These are phyloP conservation scores for Boechera retrofracta DNA, from an alignment of 345 rosid species.

Conservation along the genomic window DNA sequence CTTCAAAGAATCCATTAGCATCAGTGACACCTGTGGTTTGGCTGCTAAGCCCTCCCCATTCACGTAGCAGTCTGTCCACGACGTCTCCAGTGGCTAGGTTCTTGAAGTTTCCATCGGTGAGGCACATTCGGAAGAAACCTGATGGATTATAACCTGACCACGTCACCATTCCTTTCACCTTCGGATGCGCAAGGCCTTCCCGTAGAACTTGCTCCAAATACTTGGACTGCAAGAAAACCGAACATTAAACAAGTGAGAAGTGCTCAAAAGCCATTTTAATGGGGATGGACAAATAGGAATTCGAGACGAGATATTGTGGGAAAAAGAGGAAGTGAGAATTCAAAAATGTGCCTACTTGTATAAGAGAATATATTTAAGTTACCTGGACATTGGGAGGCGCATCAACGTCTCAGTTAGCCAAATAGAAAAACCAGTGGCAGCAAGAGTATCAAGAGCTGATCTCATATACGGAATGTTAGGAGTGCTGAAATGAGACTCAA, in stretches of 20 bases:
- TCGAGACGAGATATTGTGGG: too few relatives aligned
- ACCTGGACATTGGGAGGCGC: too few relatives aligned
- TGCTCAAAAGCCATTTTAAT: background rate
- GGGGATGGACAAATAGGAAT: background rate
- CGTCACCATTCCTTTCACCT: conserved; percentile 1
- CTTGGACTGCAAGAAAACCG: background rate
- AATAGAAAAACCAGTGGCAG: too few relatives aligned
- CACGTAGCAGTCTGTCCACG: background rate
- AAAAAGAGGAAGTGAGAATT: background rate
- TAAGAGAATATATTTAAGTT: too few relatives aligned
- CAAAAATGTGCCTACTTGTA: too few relatives aligned
- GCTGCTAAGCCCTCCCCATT: conserved; percentile 1
- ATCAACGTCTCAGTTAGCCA: too few relatives aligned
- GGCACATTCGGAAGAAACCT: conserved; percentile 1
- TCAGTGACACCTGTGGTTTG: conserved; percentile 2
- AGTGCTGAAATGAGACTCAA: too few relatives aligned
- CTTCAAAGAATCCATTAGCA: conserved; percentile 14
- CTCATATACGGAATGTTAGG: too few relatives aligned
- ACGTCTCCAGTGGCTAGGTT: conserved; percentile 9
- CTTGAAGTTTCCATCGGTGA: conserved; percentile 8
- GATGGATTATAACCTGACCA: background rate
- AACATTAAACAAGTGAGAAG: background rate
- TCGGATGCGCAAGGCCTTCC: conserved; percentile 7
- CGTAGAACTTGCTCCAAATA: conserved; percentile 1
- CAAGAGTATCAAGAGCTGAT: too few relatives aligned